These are phyloP conservation scores for Perkinsela sp. DNA, from an alignment of 208 protist genomes.

Conservation along the genomic window DNA sequence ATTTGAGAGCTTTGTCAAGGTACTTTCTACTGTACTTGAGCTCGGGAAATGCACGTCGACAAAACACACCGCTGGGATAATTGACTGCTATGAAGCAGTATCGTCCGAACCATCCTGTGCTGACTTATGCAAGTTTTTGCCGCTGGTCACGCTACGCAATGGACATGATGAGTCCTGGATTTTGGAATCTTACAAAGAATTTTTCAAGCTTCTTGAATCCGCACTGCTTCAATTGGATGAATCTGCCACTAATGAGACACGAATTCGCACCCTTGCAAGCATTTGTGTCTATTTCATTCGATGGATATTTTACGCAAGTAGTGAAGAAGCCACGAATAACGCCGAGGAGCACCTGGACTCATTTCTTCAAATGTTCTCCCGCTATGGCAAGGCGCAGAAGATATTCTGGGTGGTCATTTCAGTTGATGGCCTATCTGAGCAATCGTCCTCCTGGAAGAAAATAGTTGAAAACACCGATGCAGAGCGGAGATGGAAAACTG, in stretches of 20 bases:
- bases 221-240: background rate
- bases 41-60: background rate
- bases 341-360: no score
- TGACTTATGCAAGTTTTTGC: background rate
- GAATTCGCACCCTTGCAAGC: background rate
- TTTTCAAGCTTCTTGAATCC: no score
- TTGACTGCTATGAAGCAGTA: background rate
- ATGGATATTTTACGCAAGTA: background rate
- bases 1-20: background rate
- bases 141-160: background rate
- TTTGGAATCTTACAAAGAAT: background rate
- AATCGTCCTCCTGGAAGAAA: no score
- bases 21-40: background rate
- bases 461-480: no score
- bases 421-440: no score
- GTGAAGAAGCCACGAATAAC: no score
- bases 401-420: no score
- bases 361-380: no score
- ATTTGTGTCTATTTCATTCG: background rate
- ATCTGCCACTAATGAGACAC: background rate
- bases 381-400: no score
- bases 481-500: no score
- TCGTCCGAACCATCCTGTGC: background rate
- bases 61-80: background rate
- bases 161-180: background rate